Base-by-base conservation (phyloP, 1,139 yeast species). In the Suhomyces atakaporum region DNA sequence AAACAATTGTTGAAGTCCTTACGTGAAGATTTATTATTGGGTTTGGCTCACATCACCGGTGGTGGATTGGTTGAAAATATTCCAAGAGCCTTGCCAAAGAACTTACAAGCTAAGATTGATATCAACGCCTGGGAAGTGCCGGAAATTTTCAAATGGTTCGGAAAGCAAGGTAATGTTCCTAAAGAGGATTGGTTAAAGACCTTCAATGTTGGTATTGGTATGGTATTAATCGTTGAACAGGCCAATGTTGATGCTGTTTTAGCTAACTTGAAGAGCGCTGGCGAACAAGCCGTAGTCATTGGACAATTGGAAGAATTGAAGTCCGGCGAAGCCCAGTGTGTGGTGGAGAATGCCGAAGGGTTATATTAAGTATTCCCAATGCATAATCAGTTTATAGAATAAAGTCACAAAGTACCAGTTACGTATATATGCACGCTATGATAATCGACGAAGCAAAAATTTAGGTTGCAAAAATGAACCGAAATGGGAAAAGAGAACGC, bases 41-140 rank as follows among this genome's bases (percentile, higher is more conserved):
- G 97, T 43, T 75, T 94, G 59, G 96, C 98, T 5, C 96, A 94
- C 60, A 92, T 94, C 53, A 94, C 99, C 16, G 99, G 99, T 43
- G 99, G 99, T 56, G 99, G 99, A 41, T 74, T 94, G 35, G 84
- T 92, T 24, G 99, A 94, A 63, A 94, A 94, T 62, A 81, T 92
- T 40, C 99, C 99, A 38, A 81, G 99, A 60, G 94, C 96, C 18
- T 72, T 94, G 46, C 98, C 98, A 44, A 68, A 78, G 44, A 65
- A 79, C 51, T 69, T 92, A 47, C 82, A 83, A 55, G 98, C 97
- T 12, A 73, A 70, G 49, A 78, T 94, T 36, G 96, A 92, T 59
- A 80, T 86, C 57, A 68, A 68, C 37, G 65, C 78, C 8, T 90
- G 97, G 96, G 77, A 79, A 48, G 83, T 92, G 27, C 95, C 96